Base-by-base conservation (phyloP, 2,329 filamentous ascomycete genomes). In the Xylaria sp. region DNA sequence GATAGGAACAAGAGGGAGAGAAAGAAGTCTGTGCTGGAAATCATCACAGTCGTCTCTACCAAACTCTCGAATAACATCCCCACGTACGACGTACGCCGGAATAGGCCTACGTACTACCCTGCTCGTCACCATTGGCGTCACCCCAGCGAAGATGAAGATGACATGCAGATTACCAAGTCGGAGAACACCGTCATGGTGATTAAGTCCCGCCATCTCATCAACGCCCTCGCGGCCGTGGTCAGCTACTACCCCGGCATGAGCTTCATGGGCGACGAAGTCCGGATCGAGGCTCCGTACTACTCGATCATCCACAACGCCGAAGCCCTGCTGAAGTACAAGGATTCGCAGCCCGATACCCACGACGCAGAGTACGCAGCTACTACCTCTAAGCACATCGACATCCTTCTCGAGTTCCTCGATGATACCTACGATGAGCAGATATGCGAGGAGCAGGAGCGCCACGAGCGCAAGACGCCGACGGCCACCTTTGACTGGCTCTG, bases 201-300 rank as follows among this genome's bases (percentile, higher is more conserved):
- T 44, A 73, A 80, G 63, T 83, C 81, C 1, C 60, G 70, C 29
- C 71, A 81, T 58, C 75, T 85, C 29, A 76, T 80, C 64, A 78
- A 81, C 47, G 81, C 81, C 1, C 73, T 85, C 4, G 74, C 73
- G 27, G 80, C 81, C 11, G 77, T 83, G 4, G 76, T 85, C 6
- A 74, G 72, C 23, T 84, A 83, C 65, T 83, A 83, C 63, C 81
- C 81, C 3, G 73, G 75, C 38, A 73, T 77, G 58, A 73, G 72
- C 41, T 74, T 81, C 49, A 68, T 73, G 0, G 76, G 69, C 40
- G 74, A 76, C 6, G 69, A 58, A n/a, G 71, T 80, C 55, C 70
- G 67, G 25, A 74, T 84, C 63, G 73, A 73, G 17, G 76, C 78
- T 3, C 83, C 83, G 1, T 85, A 83, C 66, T 71, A 72, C 5